Evolutionary conservation across 495 filamentous ascomycete species (phyloP).

Genomic region (Daldinia caldariorum): DNA sequence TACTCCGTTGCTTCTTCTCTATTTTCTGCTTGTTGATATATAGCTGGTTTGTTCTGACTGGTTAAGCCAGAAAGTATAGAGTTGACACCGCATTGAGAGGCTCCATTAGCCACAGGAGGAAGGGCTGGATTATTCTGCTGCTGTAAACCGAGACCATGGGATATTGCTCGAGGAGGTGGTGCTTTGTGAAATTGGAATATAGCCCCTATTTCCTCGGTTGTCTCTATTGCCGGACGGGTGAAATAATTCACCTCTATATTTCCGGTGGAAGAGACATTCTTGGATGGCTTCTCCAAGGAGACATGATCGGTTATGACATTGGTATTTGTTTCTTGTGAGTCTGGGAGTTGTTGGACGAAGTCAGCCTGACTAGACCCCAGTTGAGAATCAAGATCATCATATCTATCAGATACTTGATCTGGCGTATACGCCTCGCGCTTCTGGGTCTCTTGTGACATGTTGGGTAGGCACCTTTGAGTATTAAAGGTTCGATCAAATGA

Average conservation of each 20-base stretch:
- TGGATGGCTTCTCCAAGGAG: background rate
- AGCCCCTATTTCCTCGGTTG: conserved; percentile 34
- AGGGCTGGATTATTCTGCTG: conserved; percentile 12
- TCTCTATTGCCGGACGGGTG: conserved; percentile 31
- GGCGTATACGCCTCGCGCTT: background rate
- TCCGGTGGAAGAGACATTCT: background rate
- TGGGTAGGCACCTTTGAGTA: background rate
- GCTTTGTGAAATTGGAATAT: conserved; percentile 30
- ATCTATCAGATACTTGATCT: background rate
- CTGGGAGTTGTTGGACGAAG: conserved; percentile 7
- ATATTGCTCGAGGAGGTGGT: conserved; percentile 7
- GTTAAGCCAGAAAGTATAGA: background rate
- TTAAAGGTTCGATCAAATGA: background rate
- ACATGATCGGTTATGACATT: background rate
- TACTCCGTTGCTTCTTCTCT: background rate
- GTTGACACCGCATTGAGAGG: background rate
- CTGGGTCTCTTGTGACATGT: conserved; percentile 4
- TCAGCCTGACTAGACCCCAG: conserved; percentile 13
- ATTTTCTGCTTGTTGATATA: background rate
- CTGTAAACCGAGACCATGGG: background rate
- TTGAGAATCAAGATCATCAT: background rate
- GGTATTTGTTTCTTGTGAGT: conserved; percentile 23
- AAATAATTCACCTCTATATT: conserved; percentile 8
- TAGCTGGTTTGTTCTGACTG: background rate
- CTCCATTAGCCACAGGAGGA: background rate